Percentiles rank a stretch among this genome's conserved stretches.
These are phyloP conservation scores for Syncephalastrum monosporum DNA, from an alignment of 371 early-diverging fungal genomes.

Conservation along the genomic window DNA sequence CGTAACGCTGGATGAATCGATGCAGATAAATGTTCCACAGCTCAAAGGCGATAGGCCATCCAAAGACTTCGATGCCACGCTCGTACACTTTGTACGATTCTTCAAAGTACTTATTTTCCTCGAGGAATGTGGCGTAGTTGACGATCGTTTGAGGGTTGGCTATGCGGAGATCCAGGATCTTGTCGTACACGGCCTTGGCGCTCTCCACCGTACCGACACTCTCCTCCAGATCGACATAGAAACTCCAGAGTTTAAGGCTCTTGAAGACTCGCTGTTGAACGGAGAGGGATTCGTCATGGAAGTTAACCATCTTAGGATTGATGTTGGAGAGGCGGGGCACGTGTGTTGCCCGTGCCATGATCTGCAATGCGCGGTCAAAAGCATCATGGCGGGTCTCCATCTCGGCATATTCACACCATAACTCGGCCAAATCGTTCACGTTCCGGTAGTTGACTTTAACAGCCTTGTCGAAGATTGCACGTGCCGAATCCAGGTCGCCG, in stretches of 20 bases:
- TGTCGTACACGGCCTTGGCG: conserved; percentile 87
- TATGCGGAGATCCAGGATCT: conserved; percentile 90
- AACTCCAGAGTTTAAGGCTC: conserved; percentile 87
- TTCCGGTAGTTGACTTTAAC: conserved; percentile 74
- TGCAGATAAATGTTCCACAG: conserved; percentile 95
- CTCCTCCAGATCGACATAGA: conserved; percentile 94
- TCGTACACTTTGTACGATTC: conserved; percentile 95
- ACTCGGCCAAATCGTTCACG: conserved; percentile 84
- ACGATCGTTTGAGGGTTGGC: conserved; percentile 94
- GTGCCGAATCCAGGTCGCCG: conserved; percentile 63
- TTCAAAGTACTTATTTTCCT: conserved; percentile 89
- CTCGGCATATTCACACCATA: conserved; percentile 95
- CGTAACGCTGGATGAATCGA: conserved; percentile 83
- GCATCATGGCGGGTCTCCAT: conserved; percentile 82
- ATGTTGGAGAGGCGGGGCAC: conserved; percentile 46
- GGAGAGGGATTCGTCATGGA: conserved; percentile 65
- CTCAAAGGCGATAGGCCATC: conserved; percentile 96
- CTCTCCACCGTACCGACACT: conserved; percentile 84
- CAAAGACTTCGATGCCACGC: conserved; percentile 93
- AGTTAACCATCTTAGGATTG: conserved; percentile 50
- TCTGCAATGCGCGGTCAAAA: conserved; percentile 66
- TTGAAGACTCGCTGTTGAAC: conserved; percentile 90
- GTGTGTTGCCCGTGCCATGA: conserved; percentile 78
- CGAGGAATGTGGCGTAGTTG: conserved; percentile 90
- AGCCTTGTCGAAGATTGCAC: conserved; percentile 85